Evolutionary conservation across 306 rosid genomes (phyloP).

Genomic region (Dicorynia guianensis): DNA sequence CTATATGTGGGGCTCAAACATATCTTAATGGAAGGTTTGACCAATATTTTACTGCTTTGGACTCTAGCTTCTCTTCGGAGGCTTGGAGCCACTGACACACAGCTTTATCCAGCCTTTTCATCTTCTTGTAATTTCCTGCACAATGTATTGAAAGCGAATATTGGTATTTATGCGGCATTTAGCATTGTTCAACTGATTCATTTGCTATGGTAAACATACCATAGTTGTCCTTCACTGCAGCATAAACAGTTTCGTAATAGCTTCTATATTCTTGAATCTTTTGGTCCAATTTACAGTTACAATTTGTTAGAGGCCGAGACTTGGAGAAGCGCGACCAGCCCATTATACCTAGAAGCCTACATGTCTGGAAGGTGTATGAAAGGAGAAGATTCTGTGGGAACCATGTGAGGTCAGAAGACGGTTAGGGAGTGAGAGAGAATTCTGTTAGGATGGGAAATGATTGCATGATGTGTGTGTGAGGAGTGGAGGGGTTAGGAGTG

Average conservation of each 20-base stretch:
- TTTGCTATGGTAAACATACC: not conserved
- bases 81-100: not conserved
- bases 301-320: too few relatives aligned
- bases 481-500: too few relatives aligned
- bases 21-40: conserved; percentile 5
- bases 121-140: not conserved
- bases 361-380: too few relatives aligned
- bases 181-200: not conserved
- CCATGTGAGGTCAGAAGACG: too few relatives aligned
- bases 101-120: not conserved
- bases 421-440: too few relatives aligned
- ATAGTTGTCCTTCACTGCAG: not conserved
- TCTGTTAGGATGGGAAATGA: too few relatives aligned
- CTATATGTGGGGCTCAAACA: not conserved
- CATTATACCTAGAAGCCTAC: too few relatives aligned
- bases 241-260: not conserved
- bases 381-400: too few relatives aligned
- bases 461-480: too few relatives aligned
- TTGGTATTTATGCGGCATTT: not conserved
- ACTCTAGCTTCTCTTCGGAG: not conserved
- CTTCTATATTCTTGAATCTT: not conserved
- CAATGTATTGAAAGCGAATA: not conserved
- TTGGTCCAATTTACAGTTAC: not conserved
- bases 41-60: not conserved
- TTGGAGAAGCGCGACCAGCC: too few relatives aligned